These are phyloP conservation scores for Arabidopsis hybrid DNA, from an alignment of 441 rosid species.

Conservation along the genomic window DNA sequence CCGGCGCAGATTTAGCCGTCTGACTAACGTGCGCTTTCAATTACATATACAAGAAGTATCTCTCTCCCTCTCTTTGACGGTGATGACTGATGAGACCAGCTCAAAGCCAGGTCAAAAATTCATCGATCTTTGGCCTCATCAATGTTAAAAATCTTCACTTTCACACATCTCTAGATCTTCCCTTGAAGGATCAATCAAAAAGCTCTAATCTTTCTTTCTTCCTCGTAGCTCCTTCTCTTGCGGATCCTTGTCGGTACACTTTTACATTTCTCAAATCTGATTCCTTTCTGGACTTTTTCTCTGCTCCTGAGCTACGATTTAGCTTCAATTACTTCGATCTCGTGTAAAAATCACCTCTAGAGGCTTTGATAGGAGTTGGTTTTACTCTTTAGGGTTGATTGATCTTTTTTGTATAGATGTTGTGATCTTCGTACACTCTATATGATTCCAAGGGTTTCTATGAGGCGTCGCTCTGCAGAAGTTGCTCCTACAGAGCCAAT, in stretches of 20 bases:
- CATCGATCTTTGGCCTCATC: slow-evolving; percentile 14
- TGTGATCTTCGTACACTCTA: slow-evolving; percentile 34
- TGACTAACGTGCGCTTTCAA: slow-evolving; percentile 45
- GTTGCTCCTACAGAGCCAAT: slow-evolving; percentile 55
- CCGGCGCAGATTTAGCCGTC: slow-evolving; percentile 46
- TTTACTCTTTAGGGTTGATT: slow-evolving; percentile 6
- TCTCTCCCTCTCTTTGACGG: slow-evolving; percentile 28
- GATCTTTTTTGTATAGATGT: slow-evolving; percentile 18
- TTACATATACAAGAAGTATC: background rate
- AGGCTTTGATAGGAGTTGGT: slow-evolving; percentile 6
- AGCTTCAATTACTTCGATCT: slow-evolving; percentile 20
- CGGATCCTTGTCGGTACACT: slow-evolving; percentile 42
- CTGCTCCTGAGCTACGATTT: slow-evolving; percentile 30
- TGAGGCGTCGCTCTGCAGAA: slow-evolving; percentile 80
- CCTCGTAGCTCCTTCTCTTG: slow-evolving; percentile 30
- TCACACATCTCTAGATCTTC: slow-evolving; percentile 33
- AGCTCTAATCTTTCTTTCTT: slow-evolving; percentile 3
- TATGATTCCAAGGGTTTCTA: slow-evolving; percentile 49
- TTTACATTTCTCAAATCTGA: slow-evolving; percentile 31
- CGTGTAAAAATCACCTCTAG: background rate
- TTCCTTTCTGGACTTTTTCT: background rate
- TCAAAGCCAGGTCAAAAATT: slow-evolving; percentile 30
- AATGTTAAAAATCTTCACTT: background rate
- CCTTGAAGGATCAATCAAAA: slow-evolving; percentile 6
- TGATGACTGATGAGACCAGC: slow-evolving; percentile 43